phyloP scores from a whole-genome alignment of 345 rosid genomes.

The Mallotus nudiflorus region DNA sequence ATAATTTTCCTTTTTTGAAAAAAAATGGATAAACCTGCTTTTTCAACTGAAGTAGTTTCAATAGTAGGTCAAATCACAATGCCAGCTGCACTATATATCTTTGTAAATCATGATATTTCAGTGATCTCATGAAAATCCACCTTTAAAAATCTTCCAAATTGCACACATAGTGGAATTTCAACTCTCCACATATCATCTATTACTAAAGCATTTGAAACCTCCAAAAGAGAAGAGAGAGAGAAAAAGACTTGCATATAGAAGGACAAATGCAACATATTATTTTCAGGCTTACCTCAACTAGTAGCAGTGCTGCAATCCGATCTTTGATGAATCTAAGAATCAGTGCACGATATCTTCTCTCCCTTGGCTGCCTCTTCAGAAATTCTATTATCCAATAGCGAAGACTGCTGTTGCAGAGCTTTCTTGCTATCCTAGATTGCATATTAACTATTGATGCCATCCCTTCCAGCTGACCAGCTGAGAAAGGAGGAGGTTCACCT shows the following conservation, averaged over 20 bases:
- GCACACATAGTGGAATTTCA: background rate
- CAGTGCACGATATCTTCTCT: constrained; percentile 66
- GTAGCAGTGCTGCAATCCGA: constrained; percentile 64
- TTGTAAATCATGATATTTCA: background rate
- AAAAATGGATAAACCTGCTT: too few relatives aligned
- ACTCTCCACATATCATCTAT: background rate
- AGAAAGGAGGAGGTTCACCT: constrained; percentile 78
- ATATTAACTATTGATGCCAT: constrained; percentile 69
- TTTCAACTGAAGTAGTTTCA: too few relatives aligned
- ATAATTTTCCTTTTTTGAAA: too few relatives aligned
- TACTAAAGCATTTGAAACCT: background rate
- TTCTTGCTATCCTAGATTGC: constrained; percentile 57
- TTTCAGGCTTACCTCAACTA: constrained; percentile 63
- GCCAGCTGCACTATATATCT: background rate
- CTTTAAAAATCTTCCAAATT: background rate
- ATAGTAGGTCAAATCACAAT: too few relatives aligned
- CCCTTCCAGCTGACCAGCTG: constrained; percentile 89
- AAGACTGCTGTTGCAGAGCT: constrained; percentile 60
- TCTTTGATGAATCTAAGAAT: constrained; percentile 83
- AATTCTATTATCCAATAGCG: constrained; percentile 90
- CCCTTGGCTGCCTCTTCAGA: constrained; percentile 74
- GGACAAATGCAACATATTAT: background rate
- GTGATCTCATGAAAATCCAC: background rate
- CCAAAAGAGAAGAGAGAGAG: background rate
- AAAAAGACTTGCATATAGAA: too few relatives aligned